Conservation (phyloP, 805 yeast species). For the Barnettozyma vustinii region DNA sequence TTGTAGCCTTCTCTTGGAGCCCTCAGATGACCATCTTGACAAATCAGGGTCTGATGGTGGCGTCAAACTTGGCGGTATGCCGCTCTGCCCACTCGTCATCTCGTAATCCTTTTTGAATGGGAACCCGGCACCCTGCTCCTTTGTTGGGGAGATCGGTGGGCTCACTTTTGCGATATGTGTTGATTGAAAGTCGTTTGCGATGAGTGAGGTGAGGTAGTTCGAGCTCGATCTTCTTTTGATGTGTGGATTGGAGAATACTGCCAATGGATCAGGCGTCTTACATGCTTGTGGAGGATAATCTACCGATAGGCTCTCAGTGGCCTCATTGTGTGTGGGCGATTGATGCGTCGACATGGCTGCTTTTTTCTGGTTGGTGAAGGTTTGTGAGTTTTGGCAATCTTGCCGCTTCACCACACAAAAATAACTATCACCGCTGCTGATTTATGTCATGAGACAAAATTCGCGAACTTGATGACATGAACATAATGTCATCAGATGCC, state of each 20-base stretch:
- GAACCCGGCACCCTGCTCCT: background rate
- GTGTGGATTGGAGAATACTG: background rate
- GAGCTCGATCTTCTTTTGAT: slow-evolving; percentile 8
- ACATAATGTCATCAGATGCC: no score
- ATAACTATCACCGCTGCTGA: background rate
- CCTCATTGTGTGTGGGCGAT: background rate
- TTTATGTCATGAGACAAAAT: background rate
- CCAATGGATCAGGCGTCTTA: slow-evolving; percentile 6
- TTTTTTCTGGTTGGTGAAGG: background rate
- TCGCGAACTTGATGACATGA: background rate
- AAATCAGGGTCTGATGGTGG: slow-evolving; percentile 1
- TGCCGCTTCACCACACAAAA: background rate
- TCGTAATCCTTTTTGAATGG: slow-evolving; percentile 6
- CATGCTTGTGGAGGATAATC: slow-evolving; percentile 13
- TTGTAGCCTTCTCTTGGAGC: slow-evolving; percentile 11
- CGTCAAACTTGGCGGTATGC: background rate
- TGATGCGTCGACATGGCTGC: background rate
- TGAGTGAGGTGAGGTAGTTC: slow-evolving; percentile 5
- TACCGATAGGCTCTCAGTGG: background rate
- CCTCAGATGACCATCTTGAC: slow-evolving; percentile 11
- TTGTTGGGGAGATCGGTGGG: background rate
- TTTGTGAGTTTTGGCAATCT: background rate
- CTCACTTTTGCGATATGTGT: slow-evolving; percentile 3
- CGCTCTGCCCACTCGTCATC: background rate
- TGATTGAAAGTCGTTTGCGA: slow-evolving; percentile 2